phyloP scores from a whole-genome alignment of 805 yeast species.

The Jamesozyma lodderae region DNA sequence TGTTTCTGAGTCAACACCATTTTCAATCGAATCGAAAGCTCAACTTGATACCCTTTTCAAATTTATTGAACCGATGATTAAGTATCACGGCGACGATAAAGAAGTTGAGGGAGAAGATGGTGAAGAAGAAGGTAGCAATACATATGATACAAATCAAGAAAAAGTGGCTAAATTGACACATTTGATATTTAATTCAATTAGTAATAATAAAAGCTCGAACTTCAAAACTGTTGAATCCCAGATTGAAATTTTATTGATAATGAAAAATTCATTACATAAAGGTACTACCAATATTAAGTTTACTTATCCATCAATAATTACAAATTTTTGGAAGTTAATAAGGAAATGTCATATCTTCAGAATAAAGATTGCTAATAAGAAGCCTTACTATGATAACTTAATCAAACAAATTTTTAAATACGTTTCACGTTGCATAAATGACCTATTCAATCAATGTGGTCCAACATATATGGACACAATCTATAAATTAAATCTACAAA shows the following conservation, averaged over 20 bases:
- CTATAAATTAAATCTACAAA: slow-evolving; percentile 44
- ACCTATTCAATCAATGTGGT: slow-evolving; percentile 38
- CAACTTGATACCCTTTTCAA: slow-evolving; percentile 18
- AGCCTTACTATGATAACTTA: slow-evolving; percentile 11
- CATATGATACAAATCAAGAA: slow-evolving; percentile 37
- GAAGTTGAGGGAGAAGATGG: neutral
- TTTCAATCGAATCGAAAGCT: slow-evolving; percentile 13
- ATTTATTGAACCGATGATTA: slow-evolving; percentile 19
- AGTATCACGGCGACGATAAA: neutral
- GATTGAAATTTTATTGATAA: slow-evolving; percentile 33
- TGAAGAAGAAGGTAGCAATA: neutral
- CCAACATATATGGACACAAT: slow-evolving; percentile 25
- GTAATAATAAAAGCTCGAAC: too few relatives aligned
- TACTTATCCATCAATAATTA: slow-evolving; percentile 71
- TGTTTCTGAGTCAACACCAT: neutral
- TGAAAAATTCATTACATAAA: slow-evolving; percentile 20
- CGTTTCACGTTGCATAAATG: slow-evolving; percentile 59
- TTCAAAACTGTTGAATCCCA: slow-evolving; percentile 14
- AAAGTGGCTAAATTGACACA: slow-evolving; percentile 63
- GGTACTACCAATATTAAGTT: slow-evolving; percentile 48
- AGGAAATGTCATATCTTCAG: slow-evolving; percentile 36
- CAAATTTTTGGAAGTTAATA: slow-evolving; percentile 50
- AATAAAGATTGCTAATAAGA: slow-evolving; percentile 12
- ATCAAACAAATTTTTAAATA: slow-evolving; percentile 60
- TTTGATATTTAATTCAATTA: slow-evolving; percentile 46